Conservation (phyloP, 139 green algal species). For the Raphidocelis subcapitata region DNA sequence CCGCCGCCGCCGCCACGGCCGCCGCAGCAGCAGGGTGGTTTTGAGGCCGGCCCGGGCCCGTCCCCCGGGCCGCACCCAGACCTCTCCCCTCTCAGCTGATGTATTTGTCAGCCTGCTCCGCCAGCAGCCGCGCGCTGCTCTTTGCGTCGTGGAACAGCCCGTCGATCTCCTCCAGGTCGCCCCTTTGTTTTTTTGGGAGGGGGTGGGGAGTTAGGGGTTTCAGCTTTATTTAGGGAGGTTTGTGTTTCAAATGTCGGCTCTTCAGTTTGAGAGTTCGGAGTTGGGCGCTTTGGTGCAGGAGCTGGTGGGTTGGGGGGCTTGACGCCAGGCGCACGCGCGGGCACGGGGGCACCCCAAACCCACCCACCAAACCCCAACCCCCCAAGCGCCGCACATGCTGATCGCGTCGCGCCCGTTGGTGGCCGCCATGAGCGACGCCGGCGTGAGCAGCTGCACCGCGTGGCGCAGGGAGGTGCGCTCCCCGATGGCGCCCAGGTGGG, state of each 20-base stretch:
- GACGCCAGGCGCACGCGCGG: neutral
- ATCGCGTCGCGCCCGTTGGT: conserved; percentile 75
- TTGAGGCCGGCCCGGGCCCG: too few relatives aligned
- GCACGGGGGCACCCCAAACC: neutral
- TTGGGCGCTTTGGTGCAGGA: too few relatives aligned
- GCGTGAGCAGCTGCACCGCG: conserved; percentile 91
- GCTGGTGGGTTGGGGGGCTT: too few relatives aligned
- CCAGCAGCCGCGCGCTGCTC: conserved; percentile 81
- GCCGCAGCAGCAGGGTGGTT: too few relatives aligned
- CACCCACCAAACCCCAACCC: too few relatives aligned
- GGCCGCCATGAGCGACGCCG: conserved; percentile 73
- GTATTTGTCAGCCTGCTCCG: conserved; percentile 93
- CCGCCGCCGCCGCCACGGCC: too few relatives aligned
- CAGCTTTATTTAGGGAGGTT: conserved; percentile 60
- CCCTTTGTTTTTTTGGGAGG: too few relatives aligned
- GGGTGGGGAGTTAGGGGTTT: neutral
- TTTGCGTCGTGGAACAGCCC: conserved; percentile 96
- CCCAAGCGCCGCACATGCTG: too few relatives aligned
- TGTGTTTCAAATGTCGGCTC: conserved; percentile 32
- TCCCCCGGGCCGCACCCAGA: too few relatives aligned
- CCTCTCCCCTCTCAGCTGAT: too few relatives aligned
- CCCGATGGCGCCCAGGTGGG: conserved; percentile 82
- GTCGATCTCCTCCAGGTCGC: conserved; percentile 81
- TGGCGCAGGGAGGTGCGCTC: conserved; percentile 85
- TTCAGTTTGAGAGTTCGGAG: neutral